phyloP scores from a whole-genome alignment of 805 yeast genomes.

The Scheffersomyces stipitis region DNA sequence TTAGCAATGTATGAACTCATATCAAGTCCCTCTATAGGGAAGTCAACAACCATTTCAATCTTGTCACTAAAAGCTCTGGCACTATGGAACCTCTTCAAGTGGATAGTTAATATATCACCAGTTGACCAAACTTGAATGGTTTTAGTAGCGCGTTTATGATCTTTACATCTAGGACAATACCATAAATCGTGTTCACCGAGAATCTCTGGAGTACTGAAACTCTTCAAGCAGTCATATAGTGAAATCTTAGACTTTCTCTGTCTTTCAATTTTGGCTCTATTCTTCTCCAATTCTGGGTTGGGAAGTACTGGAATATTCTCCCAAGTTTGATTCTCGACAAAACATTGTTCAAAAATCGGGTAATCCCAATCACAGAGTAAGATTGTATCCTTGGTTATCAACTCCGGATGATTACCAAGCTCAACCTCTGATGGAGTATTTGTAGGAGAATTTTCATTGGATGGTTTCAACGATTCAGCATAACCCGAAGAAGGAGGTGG shows the following conservation, averaged over 20 bases:
- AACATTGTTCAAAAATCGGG: constrained; percentile 49
- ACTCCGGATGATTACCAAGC: constrained; percentile 17
- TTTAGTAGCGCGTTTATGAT: constrained; percentile 87
- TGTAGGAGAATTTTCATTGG: constrained; percentile 18
- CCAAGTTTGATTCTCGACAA: constrained; percentile 60
- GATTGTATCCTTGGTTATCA: constrained; percentile 22
- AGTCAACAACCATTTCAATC: constrained; percentile 78
- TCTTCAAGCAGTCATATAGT: constrained; percentile 68
- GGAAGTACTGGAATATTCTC: constrained; percentile 38
- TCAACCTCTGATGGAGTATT: constrained; percentile 3
- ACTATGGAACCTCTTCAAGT: constrained; percentile 85
- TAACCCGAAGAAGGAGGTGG: constrained; percentile 19
- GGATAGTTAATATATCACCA: constrained; percentile 88
- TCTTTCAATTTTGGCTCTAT: constrained; percentile 32
- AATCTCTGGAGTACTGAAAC: constrained; percentile 80
- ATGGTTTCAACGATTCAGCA: constrained; percentile 18
- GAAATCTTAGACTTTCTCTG: constrained; percentile 47
- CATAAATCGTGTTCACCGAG: constrained; percentile 87
- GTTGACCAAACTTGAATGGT: constrained; percentile 90
- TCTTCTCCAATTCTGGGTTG: constrained; percentile 56
- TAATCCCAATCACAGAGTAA: constrained; percentile 68
- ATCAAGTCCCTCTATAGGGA: constrained; percentile 83
- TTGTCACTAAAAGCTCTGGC: constrained; percentile 85
- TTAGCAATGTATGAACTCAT: constrained; percentile 56
- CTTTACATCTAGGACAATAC: constrained; percentile 90